Percentiles rank a stretch among this genome's conserved stretches.
phyloP scores from a whole-genome alignment of 208 protist genomes.

The Trichomonas vaginalis region DNA sequence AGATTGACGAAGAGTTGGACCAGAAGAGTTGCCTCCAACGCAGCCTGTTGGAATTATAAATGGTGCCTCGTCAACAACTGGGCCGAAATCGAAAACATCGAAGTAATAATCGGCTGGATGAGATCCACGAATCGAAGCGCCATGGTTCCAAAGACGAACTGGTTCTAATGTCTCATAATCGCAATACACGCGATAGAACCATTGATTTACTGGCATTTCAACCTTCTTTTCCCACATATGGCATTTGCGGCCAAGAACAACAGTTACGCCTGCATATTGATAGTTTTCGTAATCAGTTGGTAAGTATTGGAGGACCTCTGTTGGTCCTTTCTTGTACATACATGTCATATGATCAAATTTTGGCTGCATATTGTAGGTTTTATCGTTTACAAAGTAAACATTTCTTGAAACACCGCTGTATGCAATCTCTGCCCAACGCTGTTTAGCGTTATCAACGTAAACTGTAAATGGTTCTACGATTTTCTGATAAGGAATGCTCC shows the following conservation, averaged over 20 bases:
- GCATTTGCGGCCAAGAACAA: background rate
- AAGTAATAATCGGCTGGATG: background rate
- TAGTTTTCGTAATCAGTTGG: background rate
- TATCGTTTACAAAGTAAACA: background rate
- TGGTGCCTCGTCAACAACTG: background rate
- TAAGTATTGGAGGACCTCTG: background rate
- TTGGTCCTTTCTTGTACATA: too few relatives aligned
- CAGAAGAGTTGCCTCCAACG: too few relatives aligned
- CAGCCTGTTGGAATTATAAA: background rate
- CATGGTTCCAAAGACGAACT: background rate
- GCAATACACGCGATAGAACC: background rate
- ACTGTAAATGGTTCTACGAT: background rate
- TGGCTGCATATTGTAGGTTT: background rate
- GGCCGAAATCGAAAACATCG: background rate
- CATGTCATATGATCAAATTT: background rate
- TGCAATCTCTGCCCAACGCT: too few relatives aligned
- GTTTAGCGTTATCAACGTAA: background rate
- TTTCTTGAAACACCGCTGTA: too few relatives aligned
- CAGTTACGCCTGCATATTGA: background rate
- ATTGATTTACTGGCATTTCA: background rate
- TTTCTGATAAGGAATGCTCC: background rate
- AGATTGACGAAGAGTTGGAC: too few relatives aligned
- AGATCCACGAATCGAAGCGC: background rate
- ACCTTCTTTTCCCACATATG: background rate
- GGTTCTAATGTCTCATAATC: background rate